Evolutionary conservation across 78 protist species (phyloP).

Genomic region (Dictyostelium capitatum): DNA sequence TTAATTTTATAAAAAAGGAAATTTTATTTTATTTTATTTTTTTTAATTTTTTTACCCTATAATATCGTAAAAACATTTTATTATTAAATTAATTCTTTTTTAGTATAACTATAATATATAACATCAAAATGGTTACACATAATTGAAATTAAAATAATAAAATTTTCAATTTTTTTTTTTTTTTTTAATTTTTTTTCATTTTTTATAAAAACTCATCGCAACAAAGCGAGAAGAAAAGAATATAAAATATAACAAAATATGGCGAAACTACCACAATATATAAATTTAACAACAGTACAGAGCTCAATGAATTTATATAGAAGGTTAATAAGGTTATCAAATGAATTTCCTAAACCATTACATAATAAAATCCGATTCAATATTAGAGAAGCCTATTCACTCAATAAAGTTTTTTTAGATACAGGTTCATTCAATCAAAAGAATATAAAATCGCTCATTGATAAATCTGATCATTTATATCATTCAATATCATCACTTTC

Average conservation of each 20-base stretch:
- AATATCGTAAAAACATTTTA: too few relatives aligned
- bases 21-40: too few relatives aligned
- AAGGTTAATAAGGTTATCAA: not conserved
- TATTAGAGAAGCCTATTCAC: not conserved
- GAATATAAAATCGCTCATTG: not conserved
- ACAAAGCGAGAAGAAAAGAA: not conserved
- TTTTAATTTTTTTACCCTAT: too few relatives aligned
- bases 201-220: not conserved
- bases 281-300: not conserved
- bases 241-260: not conserved
- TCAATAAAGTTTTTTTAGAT: not conserved
- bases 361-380: not conserved
- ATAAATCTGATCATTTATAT: not conserved
- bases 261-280: not conserved
- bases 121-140: too few relatives aligned
- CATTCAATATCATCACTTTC: not conserved
- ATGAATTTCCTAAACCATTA: not conserved
- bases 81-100: too few relatives aligned
- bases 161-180: too few relatives aligned
- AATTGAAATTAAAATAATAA: too few relatives aligned
- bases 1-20: too few relatives aligned
- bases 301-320: slow-evolving; percentile 3
- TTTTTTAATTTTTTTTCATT: too few relatives aligned
- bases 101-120: too few relatives aligned
- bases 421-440: not conserved